phyloP scores from a whole-genome alignment of 345 rosid species.

The Eucalyptus sp. region DNA sequence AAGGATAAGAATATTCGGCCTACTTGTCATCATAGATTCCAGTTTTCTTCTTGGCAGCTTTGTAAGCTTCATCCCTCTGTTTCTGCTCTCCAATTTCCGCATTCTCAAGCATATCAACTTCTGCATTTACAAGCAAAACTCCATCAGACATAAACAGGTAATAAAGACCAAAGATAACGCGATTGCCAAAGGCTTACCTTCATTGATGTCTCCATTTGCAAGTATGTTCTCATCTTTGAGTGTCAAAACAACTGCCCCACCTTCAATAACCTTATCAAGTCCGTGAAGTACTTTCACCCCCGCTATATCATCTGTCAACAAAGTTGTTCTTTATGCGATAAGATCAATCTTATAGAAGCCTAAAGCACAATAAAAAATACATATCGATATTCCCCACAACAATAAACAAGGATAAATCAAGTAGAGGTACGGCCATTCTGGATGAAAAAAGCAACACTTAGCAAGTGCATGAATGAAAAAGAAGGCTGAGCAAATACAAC shows the following conservation, averaged over 20 bases:
- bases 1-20: background rate
- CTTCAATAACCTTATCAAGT: conserved; percentile 83
- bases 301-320: conserved; percentile 53
- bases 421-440: background rate
- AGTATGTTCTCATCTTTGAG: conserved; percentile 88
- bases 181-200: conserved; percentile 37
- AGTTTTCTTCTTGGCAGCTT: conserved; percentile 78
- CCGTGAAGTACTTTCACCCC: conserved; percentile 90
- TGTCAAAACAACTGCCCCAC: conserved; percentile 92
- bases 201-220: conserved; percentile 70
- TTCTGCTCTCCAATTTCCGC: conserved; percentile 98
- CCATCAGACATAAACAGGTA: background rate
- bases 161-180: background rate
- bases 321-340: background rate
- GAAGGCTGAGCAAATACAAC: background rate
- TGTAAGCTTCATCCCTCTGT: conserved; percentile 79
- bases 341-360: background rate
- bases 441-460: background rate
- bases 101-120: conserved; percentile 94
- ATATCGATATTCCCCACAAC: background rate
- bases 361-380: background rate
- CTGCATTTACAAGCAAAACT: conserved; percentile 38
- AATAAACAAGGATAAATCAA: background rate
- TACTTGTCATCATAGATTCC: conserved; percentile 86
- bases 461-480: background rate